These are phyloP conservation scores for Colletotrichum sp. DNA, from an alignment of 2,329 filamentous ascomycete genomes.

Conservation along the genomic window DNA sequence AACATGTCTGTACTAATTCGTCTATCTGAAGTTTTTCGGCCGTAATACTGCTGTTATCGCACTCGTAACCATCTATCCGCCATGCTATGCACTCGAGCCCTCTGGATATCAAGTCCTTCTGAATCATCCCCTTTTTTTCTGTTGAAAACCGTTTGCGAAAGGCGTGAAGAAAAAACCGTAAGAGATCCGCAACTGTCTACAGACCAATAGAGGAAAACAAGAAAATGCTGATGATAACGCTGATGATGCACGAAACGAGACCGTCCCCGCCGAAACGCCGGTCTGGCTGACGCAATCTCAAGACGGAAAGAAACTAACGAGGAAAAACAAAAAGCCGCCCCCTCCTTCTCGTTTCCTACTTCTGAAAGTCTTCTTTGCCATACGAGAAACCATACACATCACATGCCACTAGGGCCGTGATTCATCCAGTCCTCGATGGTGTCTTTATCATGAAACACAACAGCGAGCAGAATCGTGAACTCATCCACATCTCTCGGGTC, in stretches of 20 bases:
- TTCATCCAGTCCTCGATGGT: constrained; percentile 22
- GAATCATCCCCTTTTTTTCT: not conserved
- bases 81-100: not conserved
- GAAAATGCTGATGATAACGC: not conserved
- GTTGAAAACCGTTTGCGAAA: not conserved
- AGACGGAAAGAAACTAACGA: not conserved
- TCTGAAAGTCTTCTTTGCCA: not conserved
- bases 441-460: constrained; percentile 19
- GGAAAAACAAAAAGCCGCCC: not conserved
- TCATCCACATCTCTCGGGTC: constrained; percentile 22
- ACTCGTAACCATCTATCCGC: not conserved
- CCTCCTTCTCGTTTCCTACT: not conserved
- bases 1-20: not conserved
- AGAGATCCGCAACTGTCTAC: not conserved
- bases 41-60: not conserved
- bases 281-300: not conserved
- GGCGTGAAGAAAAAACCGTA: not conserved
- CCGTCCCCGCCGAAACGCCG: constrained; percentile 1
- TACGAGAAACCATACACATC: not conserved
- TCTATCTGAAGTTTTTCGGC: not conserved
- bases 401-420: constrained; percentile 9
- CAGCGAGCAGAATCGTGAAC: constrained; percentile 18
- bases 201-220: not conserved
- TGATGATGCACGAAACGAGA: not conserved
- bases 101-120: not conserved